Percentiles rank a stretch among this genome's conserved stretches.
Conservation (phyloP, 306 rosid genomes). For the Quercus aquifolioides region DNA sequence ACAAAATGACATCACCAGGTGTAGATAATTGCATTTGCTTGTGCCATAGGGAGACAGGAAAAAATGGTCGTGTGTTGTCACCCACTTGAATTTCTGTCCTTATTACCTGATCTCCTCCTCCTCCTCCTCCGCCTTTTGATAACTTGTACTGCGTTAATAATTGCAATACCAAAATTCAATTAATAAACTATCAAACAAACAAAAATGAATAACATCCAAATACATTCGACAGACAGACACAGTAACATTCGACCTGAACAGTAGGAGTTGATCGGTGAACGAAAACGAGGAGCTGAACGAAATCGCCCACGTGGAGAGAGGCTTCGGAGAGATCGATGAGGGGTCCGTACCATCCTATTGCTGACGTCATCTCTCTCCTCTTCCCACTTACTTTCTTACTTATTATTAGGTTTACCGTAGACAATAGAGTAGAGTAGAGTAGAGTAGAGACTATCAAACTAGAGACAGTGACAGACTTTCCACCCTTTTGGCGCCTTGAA, state of each 20-base stretch:
- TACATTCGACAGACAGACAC: not conserved
- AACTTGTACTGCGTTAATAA: conserved; percentile 41
- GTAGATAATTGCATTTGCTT: conserved; percentile 46
- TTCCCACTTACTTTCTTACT: too few species aligned
- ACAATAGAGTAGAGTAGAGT: too few species aligned
- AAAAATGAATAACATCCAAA: not conserved
- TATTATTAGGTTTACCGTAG: too few species aligned
- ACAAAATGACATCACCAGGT: conserved; percentile 53
- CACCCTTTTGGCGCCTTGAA: too few species aligned
- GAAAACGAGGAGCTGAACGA: conserved; percentile 78
- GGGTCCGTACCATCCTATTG: conserved; percentile 87
- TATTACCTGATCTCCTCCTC: conserved; percentile 18
- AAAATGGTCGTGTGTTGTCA: conserved; percentile 68
- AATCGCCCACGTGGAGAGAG: conserved; percentile 54
- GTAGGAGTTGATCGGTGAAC: conserved; percentile 56
- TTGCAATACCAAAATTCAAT: not conserved
- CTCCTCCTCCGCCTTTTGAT: conserved; percentile 37
- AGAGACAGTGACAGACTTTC: too few species aligned
- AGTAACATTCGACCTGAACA: conserved; percentile 39
- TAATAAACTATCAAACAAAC: not conserved
- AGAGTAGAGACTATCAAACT: too few species aligned
- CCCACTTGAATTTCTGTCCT: conserved; percentile 77
- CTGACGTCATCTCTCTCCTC: conserved; percentile 38
- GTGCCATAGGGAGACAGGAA: conserved; percentile 70
- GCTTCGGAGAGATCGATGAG: conserved; percentile 61